Evolutionary conservation across 371 early-diverging fungal genomes (phyloP).

Genomic region (Actinomortierella ambigua): DNA sequence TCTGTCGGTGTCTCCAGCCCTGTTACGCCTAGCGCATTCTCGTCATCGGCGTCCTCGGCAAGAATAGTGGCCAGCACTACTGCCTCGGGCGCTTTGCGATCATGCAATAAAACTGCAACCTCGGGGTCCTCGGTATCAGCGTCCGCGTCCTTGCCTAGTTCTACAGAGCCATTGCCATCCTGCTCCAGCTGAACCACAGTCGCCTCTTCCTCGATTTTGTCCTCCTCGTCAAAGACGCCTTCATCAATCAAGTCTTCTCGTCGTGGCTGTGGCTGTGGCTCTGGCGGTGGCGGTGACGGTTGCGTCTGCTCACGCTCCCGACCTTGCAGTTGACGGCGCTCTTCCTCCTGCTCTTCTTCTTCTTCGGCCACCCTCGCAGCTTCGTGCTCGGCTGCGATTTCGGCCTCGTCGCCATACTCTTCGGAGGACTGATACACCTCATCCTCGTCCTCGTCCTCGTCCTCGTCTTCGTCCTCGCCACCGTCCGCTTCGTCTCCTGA

Average conservation of each 20-base stretch:
- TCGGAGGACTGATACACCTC: conserved; percentile 42
- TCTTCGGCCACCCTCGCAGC: background rate
- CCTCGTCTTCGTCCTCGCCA: conserved; percentile 4
- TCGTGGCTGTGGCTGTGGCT: background rate
- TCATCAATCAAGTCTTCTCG: conserved; percentile 30
- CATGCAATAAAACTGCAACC: conserved; percentile 1
- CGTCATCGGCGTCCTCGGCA: too few species aligned
- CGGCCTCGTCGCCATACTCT: conserved; percentile 22
- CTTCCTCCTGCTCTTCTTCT: conserved; percentile 3
- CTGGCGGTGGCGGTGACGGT: background rate
- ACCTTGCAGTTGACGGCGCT: too few species aligned
- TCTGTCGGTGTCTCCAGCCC: too few species aligned
- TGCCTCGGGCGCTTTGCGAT: background rate
- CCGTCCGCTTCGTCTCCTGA: background rate
- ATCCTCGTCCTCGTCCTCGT: conserved; percentile 22
- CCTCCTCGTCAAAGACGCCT: conserved; percentile 44
- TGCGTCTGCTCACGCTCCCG: conserved; percentile 1
- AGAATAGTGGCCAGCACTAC: too few species aligned
- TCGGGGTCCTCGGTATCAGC: background rate
- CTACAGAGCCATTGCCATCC: background rate
- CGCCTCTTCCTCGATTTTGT: conserved; percentile 22
- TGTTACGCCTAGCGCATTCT: too few species aligned
- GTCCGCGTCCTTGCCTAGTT: too few species aligned
- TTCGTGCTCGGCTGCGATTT: too few species aligned
- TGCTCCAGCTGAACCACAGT: background rate